These are phyloP conservation scores for Tribonema minus DNA, from an alignment of 108 stramenopile species.

Conservation along the genomic window DNA sequence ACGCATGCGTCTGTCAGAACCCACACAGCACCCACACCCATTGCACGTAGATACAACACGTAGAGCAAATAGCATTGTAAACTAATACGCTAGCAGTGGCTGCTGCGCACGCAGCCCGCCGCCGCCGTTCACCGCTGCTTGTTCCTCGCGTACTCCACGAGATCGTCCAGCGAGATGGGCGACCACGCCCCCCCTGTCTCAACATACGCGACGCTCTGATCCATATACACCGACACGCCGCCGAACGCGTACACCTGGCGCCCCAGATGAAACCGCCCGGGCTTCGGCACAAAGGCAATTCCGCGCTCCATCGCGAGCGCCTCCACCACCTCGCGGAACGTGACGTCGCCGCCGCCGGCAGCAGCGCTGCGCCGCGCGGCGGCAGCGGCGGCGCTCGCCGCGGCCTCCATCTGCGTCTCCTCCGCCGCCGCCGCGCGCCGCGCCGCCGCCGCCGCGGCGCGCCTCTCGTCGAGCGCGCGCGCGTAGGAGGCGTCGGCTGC, in stretches of 20 bases:
- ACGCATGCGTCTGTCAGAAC: no score
- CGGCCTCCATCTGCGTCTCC: no score
- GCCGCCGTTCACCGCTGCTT: no score
- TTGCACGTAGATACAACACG: no score
- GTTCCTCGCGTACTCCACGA: conserved; percentile 7
- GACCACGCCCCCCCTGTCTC: conserved; percentile 11
- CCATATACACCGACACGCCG: conserved; percentile 25
- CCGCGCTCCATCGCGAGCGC: conserved; percentile 4
- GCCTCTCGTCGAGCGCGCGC: not conserved
- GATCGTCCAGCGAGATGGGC: conserved; percentile 11
- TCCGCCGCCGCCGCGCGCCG: no score
- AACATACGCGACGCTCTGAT: conserved; percentile 15
- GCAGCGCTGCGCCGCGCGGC: not conserved
- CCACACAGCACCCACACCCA: no score
- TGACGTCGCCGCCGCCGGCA: conserved; percentile 7
- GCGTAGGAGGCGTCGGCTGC: no score
- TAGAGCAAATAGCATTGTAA: no score
- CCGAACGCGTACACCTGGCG: conserved; percentile 29
- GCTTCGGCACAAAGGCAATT: conserved; percentile 25
- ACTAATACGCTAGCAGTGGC: no score
- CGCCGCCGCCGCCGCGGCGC: not conserved
- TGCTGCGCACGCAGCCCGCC: no score
- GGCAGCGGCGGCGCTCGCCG: no score
- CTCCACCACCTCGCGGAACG: conserved; percentile 33
- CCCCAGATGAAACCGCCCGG: conserved; percentile 16